phyloP scores from a whole-genome alignment of 2,329 filamentous ascomycete genomes.

The Aspergillus pseudoviridinutans region DNA sequence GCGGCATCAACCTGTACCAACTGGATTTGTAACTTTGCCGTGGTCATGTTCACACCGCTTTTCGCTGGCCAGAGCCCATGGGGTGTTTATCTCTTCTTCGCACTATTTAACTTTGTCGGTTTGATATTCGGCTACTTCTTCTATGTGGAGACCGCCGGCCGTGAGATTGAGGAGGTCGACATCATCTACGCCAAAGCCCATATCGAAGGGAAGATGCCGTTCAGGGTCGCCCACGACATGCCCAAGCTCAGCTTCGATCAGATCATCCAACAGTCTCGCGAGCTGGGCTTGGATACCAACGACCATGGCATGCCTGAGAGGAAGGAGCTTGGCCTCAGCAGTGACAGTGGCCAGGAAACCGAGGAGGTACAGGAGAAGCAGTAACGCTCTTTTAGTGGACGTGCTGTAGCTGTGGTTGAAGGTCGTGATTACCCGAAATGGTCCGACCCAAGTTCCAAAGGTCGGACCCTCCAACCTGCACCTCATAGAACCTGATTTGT shows the following conservation, averaged over 20 bases:
- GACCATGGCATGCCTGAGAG: no score
- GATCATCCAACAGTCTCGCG: conserved; percentile 20
- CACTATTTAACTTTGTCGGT: conserved; percentile 36
- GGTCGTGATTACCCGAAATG: no score
- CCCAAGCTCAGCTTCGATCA: conserved; percentile 28
- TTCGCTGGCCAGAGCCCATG: conserved; percentile 31
- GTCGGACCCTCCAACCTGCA: no score
- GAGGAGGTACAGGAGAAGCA: no score
- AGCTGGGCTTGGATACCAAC: conserved; percentile 18
- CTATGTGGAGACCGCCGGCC: conserved; percentile 46
- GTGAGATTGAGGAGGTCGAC: conserved; percentile 40
- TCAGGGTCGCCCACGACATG: conserved; percentile 21
- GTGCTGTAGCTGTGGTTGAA: no score
- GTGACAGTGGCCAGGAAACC: no score
- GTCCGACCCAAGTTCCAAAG: no score
- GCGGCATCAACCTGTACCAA: conserved; percentile 50
- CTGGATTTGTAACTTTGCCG: conserved; percentile 53
- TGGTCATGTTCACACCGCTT: conserved; percentile 46
- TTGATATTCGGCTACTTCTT: conserved; percentile 50
- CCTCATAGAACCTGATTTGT: no score
- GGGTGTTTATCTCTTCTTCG: conserved; percentile 42
- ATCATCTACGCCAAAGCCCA: conserved; percentile 39
- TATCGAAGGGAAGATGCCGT: conserved; percentile 31
- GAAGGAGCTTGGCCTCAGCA: no score
- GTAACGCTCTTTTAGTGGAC: no score